These are phyloP conservation scores for Aeminium ludgeri DNA, from an alignment of 495 filamentous ascomycete species.

Conservation along the genomic window DNA sequence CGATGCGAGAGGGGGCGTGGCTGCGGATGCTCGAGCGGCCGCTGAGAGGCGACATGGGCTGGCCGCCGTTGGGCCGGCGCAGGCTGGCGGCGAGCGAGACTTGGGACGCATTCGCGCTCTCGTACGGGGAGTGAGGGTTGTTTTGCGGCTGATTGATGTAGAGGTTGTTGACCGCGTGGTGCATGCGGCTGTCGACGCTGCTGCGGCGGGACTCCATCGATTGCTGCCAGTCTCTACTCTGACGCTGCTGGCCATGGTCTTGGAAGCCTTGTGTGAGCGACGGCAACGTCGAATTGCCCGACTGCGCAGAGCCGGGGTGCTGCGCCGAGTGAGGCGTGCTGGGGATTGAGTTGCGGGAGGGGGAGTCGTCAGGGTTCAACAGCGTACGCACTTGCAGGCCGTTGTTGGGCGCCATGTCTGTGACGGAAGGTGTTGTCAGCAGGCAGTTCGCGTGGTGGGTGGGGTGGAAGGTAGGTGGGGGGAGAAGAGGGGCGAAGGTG, in stretches of 20 bases:
- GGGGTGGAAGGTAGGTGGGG: background rate
- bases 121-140: constrained; percentile 26
- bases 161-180: constrained; percentile 23
- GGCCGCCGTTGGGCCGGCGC: constrained; percentile 22
- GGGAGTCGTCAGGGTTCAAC: constrained; percentile 27
- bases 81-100: constrained; percentile 26
- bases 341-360: constrained; percentile 21
- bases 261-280: constrained; percentile 26
- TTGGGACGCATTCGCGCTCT: constrained; percentile 27
- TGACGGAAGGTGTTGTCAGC: background rate
- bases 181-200: constrained; percentile 29
- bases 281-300: background rate
- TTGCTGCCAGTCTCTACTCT: constrained; percentile 17
- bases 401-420: constrained; percentile 26
- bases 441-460: background rate
- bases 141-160: too few species aligned
- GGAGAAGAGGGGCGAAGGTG: too few species aligned
- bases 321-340: constrained; percentile 24
- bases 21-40: constrained; percentile 10
- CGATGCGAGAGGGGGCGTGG: constrained; percentile 20
- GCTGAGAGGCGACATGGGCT: constrained; percentile 23
- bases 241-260: constrained; percentile 12
- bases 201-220: constrained; percentile 26
- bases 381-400: constrained; percentile 26
- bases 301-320: constrained; percentile 11